phyloP scores from a whole-genome alignment of 352 stramenopile species.

The Phytophthora cryptogea region DNA sequence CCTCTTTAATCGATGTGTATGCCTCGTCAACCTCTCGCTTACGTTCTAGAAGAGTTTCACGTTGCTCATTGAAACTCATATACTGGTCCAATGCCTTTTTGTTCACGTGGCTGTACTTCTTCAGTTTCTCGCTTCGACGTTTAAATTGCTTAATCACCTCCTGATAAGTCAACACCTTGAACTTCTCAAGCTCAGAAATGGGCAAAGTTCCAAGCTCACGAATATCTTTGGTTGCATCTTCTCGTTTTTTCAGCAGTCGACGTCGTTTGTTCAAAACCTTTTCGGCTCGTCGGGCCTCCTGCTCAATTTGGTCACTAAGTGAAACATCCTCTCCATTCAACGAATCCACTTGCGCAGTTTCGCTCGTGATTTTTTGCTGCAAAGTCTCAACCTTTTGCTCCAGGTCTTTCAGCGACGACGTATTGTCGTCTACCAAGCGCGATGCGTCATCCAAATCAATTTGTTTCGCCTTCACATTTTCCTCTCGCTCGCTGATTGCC shows the following conservation, averaged over 20 bases:
- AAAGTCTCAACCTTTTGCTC: conserved; percentile 61
- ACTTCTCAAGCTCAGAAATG: conserved; percentile 92
- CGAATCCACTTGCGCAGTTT: conserved; percentile 49
- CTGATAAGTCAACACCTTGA: conserved; percentile 85
- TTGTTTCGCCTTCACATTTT: conserved; percentile 86
- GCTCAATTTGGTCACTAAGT: conserved; percentile 85
- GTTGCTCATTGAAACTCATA: conserved; percentile 97
- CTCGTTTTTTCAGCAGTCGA: conserved; percentile 87
- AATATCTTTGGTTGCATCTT: conserved; percentile 96
- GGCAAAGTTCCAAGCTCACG: conserved; percentile 97
- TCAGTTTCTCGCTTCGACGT: conserved; percentile 95
- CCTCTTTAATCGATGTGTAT: conserved; percentile 83
- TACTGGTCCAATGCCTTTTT: conserved; percentile 99
- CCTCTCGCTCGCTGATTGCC: conserved; percentile 61
- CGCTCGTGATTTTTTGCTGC: conserved; percentile 56
- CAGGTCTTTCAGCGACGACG: conserved; percentile 56
- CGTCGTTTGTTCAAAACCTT: conserved; percentile 83
- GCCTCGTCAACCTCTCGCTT: conserved; percentile 96
- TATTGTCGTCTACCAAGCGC: conserved; percentile 69
- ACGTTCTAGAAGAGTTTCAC: conserved; percentile 90
- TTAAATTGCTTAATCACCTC: conserved; percentile 96
- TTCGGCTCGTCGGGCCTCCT: conserved; percentile 79
- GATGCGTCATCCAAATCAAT: conserved; percentile 89
- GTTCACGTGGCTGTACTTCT: conserved; percentile 99
- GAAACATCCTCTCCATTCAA: conserved; percentile 63